Evolutionary conservation across 306 rosid genomes (phyloP).

Genomic region (Vigna unguiculata): DNA sequence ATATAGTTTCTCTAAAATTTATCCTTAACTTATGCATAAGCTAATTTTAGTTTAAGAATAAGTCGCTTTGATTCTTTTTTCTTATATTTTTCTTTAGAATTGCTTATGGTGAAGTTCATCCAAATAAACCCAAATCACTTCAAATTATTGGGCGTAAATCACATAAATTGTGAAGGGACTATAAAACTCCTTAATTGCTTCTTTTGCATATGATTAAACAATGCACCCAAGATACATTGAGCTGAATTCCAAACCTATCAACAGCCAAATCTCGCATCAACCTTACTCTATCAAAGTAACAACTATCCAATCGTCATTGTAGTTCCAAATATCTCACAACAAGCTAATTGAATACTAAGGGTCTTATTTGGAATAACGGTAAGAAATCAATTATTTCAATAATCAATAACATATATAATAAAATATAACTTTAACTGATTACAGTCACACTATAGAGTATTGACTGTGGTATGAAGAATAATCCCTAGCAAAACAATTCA

Average conservation of each 20-base stretch:
- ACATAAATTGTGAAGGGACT: not conserved
- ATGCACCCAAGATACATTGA: not conserved
- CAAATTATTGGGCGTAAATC: not conserved
- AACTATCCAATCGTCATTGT: not conserved
- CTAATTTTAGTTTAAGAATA: too few species aligned
- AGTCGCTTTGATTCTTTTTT: too few species aligned
- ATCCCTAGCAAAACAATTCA: constrained; percentile 10
- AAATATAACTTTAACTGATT: too few species aligned
- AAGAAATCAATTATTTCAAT: too few species aligned
- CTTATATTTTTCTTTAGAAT: too few species aligned
- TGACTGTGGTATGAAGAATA: not conserved
- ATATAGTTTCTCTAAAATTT: too few species aligned
- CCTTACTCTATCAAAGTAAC: not conserved
- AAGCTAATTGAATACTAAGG: not conserved
- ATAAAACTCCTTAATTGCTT: not conserved
- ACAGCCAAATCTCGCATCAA: not conserved
- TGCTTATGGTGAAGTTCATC: too few species aligned
- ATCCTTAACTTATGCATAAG: too few species aligned
- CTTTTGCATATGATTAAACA: not conserved
- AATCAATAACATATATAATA: too few species aligned
- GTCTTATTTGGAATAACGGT: not conserved
- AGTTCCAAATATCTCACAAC: constrained; percentile 3
- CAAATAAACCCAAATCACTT: not conserved
- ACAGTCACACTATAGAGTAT: too few species aligned
- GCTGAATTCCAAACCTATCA: too few species aligned